Base-by-base conservation (phyloP, 2,329 filamentous ascomycete genomes). In the Botrytis cinerea region DNA sequence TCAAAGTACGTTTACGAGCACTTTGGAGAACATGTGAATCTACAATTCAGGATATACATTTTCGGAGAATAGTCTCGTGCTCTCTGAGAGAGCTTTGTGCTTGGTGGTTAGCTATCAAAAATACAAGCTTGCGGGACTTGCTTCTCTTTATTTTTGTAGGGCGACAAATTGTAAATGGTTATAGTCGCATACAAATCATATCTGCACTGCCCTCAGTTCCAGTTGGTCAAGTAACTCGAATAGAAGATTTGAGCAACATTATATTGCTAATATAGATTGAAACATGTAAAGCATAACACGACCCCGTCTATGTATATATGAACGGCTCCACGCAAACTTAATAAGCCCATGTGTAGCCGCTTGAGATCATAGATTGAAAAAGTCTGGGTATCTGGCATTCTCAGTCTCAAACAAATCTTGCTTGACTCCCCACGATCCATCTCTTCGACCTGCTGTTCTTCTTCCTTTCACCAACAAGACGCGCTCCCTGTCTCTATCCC, bases 361-460 rank as follows among this genome's bases (percentile, higher is more conserved):
- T 20, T 32, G 45, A n/a, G 18, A 57, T 32, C n/a, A 57, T 32
- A 2, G 16, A 57, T 32, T 1, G 16, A 46, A 43, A 25, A 20
- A 25, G 18, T 25, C 25, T 40, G 59, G 45, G 45, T 64, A 64
- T 54, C 22, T 43, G 22, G 18, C 59, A 48, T 32, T 35, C 25
- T 14, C 35, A 63, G 64, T 7, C 16, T 7, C 0, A 35, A 54
- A 71, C 40, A 40, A 48, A 48, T 51, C 32, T 63, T 25, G 85
- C 81, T 91, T 92, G 75, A 83, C 48, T 87, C 85, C 78, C 90
- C 83, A 32, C 86, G 84, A 76, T 88, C 85, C 61, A 76, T 75
- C 32, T 89, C 87, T 84, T 83, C 14, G 88, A 89, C 25, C 85
- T 86, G 76, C 88, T 89, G 72, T 89, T 84, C 81, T 90, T 91